These are phyloP conservation scores for Aspergillus puulaauensis DNA, from an alignment of 2,329 filamentous ascomycete genomes.

Conservation along the genomic window DNA sequence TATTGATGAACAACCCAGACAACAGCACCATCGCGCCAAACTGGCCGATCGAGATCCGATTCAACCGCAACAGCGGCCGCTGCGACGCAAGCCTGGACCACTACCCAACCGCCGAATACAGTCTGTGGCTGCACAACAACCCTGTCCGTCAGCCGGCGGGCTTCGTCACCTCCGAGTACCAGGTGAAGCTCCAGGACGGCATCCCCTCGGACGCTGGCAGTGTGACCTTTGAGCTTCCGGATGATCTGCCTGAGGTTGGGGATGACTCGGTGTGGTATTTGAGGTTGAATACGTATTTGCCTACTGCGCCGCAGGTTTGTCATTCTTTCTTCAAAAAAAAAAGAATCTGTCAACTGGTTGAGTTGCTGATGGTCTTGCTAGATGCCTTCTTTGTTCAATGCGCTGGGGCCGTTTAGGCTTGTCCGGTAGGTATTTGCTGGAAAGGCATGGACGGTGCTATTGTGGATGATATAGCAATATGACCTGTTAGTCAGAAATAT, in stretches of 20 bases:
- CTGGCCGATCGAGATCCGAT: constrained; percentile 24
- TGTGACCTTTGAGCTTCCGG: constrained; percentile 26
- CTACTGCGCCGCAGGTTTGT: constrained; percentile 30
- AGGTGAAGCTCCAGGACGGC: constrained; percentile 19
- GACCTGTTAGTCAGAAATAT: too few relatives aligned
- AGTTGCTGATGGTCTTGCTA: too few relatives aligned
- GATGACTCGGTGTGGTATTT: constrained; percentile 32
- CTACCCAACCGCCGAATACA: constrained; percentile 25
- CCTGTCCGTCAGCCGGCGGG: constrained; percentile 22
- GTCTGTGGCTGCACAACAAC: constrained; percentile 31
- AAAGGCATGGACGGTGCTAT: too few relatives aligned
- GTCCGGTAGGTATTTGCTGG: too few relatives aligned
- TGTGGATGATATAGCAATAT: too few relatives aligned
- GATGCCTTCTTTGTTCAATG: too few relatives aligned
- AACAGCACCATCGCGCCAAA: constrained; percentile 28
- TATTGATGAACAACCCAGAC: constrained; percentile 22
- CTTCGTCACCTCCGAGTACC: constrained; percentile 20
- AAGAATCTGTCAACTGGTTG: too few relatives aligned
- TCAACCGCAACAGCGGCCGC: constrained; percentile 27
- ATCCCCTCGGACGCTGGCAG: constrained; percentile 20
- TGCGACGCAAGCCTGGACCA: constrained; percentile 22
- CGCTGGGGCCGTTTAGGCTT: too few relatives aligned
- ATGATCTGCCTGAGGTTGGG: constrained; percentile 23
- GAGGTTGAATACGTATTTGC: constrained; percentile 22
- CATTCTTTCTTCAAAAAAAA: not conserved